Percentiles rank a stretch among this genome's conserved stretches.
These are phyloP conservation scores for Penicillium argentinense DNA, from an alignment of 495 filamentous ascomycete species.

Conservation along the genomic window DNA sequence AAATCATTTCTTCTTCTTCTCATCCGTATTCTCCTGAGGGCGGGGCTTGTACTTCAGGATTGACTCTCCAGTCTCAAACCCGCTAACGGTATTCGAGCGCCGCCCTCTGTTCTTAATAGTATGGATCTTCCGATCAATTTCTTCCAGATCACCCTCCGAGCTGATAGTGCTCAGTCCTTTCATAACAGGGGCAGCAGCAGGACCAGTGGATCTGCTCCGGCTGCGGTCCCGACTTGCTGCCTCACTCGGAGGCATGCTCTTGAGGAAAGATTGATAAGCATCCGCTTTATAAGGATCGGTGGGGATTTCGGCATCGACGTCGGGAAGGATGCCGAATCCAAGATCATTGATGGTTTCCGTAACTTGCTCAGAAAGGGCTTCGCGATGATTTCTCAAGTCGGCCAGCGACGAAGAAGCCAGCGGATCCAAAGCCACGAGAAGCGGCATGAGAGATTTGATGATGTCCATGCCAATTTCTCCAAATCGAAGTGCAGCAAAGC, in stretches of 20 bases:
- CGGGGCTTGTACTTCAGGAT: slow-evolving; percentile 21
- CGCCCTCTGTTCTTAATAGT: slow-evolving; percentile 70
- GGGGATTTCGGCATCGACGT: slow-evolving; percentile 77
- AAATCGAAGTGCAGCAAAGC: slow-evolving; percentile 84
- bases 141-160: slow-evolving; percentile 65
- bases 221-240: slow-evolving; percentile 62
- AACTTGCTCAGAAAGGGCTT: slow-evolving; percentile 68
- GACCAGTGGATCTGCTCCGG: slow-evolving; percentile 56
- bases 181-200: slow-evolving; percentile 47
- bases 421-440: slow-evolving; percentile 75
- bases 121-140: slow-evolving; percentile 76
- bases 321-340: slow-evolving; percentile 86
- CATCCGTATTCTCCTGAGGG: slow-evolving; percentile 6
- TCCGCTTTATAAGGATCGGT: slow-evolving; percentile 47
- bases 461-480: slow-evolving; percentile 96
- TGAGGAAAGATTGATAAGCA: slow-evolving; percentile 31
- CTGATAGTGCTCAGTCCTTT: slow-evolving; percentile 68
- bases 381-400: slow-evolving; percentile 67
- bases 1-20: slow-evolving; percentile 18
- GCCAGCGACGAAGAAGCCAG: slow-evolving; percentile 72
- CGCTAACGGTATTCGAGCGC: slow-evolving; percentile 15
- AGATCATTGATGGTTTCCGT: slow-evolving; percentile 84
- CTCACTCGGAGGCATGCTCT: slow-evolving; percentile 29
- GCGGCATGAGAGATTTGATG: slow-evolving; percentile 80
- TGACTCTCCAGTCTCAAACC: slow-evolving; percentile 24